Base-by-base conservation (phyloP, 2,329 filamentous ascomycete genomes). In the Trichoderma pleuroti region DNA sequence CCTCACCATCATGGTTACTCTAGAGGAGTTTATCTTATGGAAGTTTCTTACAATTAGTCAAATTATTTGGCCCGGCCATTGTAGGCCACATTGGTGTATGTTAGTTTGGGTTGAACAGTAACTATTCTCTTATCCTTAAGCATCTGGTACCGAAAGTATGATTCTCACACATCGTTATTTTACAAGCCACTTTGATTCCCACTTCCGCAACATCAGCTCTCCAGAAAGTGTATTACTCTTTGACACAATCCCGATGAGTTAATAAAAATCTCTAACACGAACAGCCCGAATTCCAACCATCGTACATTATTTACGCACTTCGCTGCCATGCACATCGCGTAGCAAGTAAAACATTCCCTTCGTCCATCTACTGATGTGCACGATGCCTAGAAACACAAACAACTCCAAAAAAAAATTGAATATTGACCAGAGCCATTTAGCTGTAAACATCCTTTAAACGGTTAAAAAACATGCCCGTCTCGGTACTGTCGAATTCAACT, bases 401-500 rank as follows among this genome's bases (percentile, higher is more conserved):
- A 52, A 39, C 46, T 21, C 4, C 16, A 39, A n/a, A 68, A 49
- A 8, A 68, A 49, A 8, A 52, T 68, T 24, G 65, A 68, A 68
- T 39, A 49, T 60, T 60, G 65, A 49, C 21, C 36, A 36, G 36
- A 49, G 56, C 65, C 52, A 10, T 68, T 21, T n/a, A 32, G 36
- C 36, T 61, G 56, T 11, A 42, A 61, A 36, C 24, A 68, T 72
- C 42, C 6, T 54, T 60, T 36, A 39, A 56, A 68, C 65, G 32
- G 63, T 59, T n/a, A 10, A 60, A 67, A 39, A 60, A 54, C 49
- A 52, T 39, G 18, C 30, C 24, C 70, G 34, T 32, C n/a, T 42
- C 24, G 39, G 36, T 30, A 28, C 18, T 49, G 26, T 70, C 82
- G 89, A 74, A 87, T 88, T 83, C 86, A 90, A 84, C 87, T 90